Evolutionary conservation across 208 protist genomes (phyloP).

Genomic region (Leishmania major): DNA sequence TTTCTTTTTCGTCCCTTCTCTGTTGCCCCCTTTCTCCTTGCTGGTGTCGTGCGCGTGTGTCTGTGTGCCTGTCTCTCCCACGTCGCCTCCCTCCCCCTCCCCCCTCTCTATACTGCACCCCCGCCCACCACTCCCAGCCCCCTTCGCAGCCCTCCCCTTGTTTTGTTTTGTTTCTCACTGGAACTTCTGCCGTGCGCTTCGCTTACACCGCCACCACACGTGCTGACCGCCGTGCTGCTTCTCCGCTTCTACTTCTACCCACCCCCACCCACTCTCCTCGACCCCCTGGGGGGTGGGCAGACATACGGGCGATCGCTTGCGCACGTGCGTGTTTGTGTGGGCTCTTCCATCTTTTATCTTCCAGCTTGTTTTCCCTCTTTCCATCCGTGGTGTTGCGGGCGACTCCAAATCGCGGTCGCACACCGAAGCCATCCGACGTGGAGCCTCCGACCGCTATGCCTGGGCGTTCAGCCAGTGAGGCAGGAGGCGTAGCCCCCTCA

Average conservation of each 20-base stretch:
- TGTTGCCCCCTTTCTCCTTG: background rate
- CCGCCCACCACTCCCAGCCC: background rate
- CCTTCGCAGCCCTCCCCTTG: background rate
- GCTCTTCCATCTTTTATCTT: background rate
- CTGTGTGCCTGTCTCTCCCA: background rate
- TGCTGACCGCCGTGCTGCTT: background rate
- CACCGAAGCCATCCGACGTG: background rate
- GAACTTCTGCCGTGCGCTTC: background rate
- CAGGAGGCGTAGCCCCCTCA: background rate
- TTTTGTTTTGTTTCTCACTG: conserved; percentile 8
- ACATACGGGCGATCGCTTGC: background rate
- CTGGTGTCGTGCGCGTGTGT: background rate
- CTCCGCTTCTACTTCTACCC: background rate
- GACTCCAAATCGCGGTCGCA: background rate
- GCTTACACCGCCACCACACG: background rate
- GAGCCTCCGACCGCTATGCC: background rate
- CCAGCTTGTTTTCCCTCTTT: background rate
- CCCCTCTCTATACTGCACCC: background rate
- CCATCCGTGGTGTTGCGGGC: background rate
- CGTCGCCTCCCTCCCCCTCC: background rate
- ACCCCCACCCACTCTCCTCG: background rate
- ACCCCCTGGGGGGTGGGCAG: background rate
- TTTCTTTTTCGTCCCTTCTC: conserved; percentile 3
- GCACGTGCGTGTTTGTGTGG: background rate
- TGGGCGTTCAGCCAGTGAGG: background rate